Evolutionary conservation across 495 filamentous ascomycete genomes (phyloP), one percentile per base, ranked within the genome.

Genomic region (Annulohypoxylon stygium): DNA sequence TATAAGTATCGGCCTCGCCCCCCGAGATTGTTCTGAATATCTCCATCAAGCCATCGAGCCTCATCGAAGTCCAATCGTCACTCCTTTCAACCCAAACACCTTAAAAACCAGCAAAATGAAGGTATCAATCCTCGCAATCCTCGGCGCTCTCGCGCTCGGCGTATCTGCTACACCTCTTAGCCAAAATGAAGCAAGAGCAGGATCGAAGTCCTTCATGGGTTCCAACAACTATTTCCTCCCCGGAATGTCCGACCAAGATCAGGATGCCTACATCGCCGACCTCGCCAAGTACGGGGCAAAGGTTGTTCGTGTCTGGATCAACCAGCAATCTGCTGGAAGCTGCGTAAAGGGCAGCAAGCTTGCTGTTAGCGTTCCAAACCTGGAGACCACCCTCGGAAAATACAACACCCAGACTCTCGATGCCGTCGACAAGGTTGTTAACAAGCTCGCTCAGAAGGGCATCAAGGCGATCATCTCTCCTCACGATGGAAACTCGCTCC

Each of bases 391-490:
- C 1, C 68, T 83, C 20, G 80, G 80, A 26, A 64, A 58, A 12
- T 83, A 76, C 64, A 74, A 82, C 59, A 68, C 68, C 43, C 61
- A 61, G 14, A 73, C 76, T 0, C 76, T 83, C 45, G 76, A 78
- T 48, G 78, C 77, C 33, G 53, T 82, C 39, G 81, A 83, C 61
- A 71, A 68, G 11, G 78, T 79, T 6, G 57, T 82, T 43, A 50
- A 57, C 9, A 74, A 80, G 41, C 66, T 82, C 7, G 53, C 65
- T 9, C 26, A 65, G 54, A 78, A 79, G 55, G 78, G 79, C 34
- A 82, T 83, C 57, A 82, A 83, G 60, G 73, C 78, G 23, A 80
- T 82, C 65, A 80, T 83, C 61, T 82, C 81, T 18, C 81, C 81
- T 11, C 81, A 82, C 59, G 79, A 83, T 59, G 80, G 73, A 7